phyloP scores from a whole-genome alignment of 2,329 filamentous ascomycete species.

The Colletotrichum karsti region DNA sequence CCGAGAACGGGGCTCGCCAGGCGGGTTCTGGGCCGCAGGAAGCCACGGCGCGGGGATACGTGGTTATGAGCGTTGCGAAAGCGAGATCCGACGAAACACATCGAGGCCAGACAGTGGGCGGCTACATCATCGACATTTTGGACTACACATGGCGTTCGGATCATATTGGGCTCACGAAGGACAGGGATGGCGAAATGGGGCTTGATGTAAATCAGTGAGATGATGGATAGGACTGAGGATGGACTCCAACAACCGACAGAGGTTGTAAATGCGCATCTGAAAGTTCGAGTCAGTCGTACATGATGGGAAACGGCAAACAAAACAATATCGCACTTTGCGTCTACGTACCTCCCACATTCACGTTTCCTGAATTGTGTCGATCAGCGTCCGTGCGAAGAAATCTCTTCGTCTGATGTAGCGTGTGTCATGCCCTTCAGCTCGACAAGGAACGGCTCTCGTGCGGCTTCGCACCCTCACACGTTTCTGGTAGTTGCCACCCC shows the following conservation, averaged over 20 bases:
- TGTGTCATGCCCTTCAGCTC: slow-evolving; percentile 20
- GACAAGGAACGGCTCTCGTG: slow-evolving; percentile 1
- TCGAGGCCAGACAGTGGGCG: too few species aligned
- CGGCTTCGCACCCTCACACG: not conserved
- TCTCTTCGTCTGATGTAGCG: not conserved
- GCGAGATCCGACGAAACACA: too few species aligned
- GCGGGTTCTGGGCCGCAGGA: not conserved
- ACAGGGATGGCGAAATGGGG: too few species aligned
- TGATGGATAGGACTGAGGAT: too few species aligned
- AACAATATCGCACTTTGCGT: not conserved
- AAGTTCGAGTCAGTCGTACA: not conserved
- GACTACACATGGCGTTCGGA: too few species aligned
- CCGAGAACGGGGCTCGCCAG: not conserved
- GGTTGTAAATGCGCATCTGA: too few species aligned
- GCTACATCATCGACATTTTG: too few species aligned
- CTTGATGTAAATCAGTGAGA: too few species aligned
- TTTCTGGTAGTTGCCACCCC: not conserved
- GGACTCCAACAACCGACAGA: too few species aligned
- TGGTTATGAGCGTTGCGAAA: slow-evolving; percentile 14
- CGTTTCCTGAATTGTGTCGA: not conserved
- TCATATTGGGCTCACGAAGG: too few species aligned
- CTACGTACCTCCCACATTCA: not conserved
- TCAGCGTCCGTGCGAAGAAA: not conserved
- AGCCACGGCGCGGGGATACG: not conserved
- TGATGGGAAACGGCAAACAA: not conserved